phyloP scores from a whole-genome alignment of 2,329 filamentous ascomycete genomes.

The Metarhizium album region DNA sequence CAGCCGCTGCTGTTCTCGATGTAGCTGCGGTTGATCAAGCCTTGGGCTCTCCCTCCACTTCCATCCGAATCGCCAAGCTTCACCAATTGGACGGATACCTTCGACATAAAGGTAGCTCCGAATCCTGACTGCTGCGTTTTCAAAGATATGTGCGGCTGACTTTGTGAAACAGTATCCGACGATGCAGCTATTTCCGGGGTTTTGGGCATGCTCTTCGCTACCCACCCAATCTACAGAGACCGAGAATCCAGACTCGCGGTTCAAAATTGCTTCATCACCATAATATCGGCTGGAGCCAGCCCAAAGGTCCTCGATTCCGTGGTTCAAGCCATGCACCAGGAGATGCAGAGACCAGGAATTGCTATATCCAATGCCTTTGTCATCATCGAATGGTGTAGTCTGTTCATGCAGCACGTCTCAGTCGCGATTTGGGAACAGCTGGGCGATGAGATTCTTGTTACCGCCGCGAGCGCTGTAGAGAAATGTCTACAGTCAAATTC shows the following conservation, averaged over 20 bases:
- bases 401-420: constrained; percentile 63
- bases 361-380: constrained; percentile 77
- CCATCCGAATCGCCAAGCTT: constrained; percentile 42
- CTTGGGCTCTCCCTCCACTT: constrained; percentile 52
- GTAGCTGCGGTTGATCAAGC: constrained; percentile 36
- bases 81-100: constrained; percentile 47
- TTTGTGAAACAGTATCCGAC: constrained; percentile 27
- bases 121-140: not conserved
- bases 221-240: constrained; percentile 80
- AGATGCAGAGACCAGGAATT: constrained; percentile 67
- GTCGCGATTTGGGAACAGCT: constrained; percentile 53
- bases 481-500: constrained; percentile 59
- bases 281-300: constrained; percentile 49
- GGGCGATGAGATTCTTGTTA: constrained; percentile 53
- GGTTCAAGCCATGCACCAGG: constrained; percentile 54
- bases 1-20: constrained; percentile 32
- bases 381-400: constrained; percentile 78
- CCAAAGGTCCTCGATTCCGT: constrained; percentile 50
- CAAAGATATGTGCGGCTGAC: not conserved
- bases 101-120: constrained; percentile 9
- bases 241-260: constrained; percentile 73
- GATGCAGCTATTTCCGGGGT: constrained; percentile 41
- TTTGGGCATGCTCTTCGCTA: constrained; percentile 70
- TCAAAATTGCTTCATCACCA: constrained; percentile 63
- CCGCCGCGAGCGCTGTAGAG: constrained; percentile 65